Evolutionary conservation across 73 alveolate genomes (phyloP).

Genomic region (Effrenium voratum): DNA sequence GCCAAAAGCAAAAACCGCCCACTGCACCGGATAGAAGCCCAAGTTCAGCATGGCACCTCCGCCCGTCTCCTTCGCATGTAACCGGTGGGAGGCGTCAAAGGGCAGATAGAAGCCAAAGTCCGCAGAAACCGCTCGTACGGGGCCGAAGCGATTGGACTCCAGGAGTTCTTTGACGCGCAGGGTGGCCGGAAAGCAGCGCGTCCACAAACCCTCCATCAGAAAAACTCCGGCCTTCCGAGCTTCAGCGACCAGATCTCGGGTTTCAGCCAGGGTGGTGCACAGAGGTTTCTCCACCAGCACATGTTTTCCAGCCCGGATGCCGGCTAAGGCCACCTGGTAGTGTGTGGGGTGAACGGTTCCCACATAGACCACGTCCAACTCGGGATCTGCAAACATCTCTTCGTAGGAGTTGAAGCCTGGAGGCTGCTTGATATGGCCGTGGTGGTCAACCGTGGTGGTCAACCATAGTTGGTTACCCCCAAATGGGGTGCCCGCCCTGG

Average conservation of each 20-base stretch:
- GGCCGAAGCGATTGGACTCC: slow-evolving; percentile 7
- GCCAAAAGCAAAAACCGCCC: slow-evolving; percentile 25
- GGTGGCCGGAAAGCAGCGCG: slow-evolving; percentile 16
- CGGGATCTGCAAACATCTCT: slow-evolving; percentile 41
- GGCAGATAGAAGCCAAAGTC: slow-evolving; percentile 22
- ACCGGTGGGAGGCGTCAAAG: slow-evolving; percentile 19
- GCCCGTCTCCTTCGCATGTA: slow-evolving; percentile 1
- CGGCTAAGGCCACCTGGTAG: slow-evolving; percentile 3
- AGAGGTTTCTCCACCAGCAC: slow-evolving; percentile 33
- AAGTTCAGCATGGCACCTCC: slow-evolving; percentile 44
- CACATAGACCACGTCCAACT: slow-evolving; percentile 6
- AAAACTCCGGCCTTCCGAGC: slow-evolving; percentile 8
- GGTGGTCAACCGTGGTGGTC: too few species aligned
- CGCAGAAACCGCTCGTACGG: background rate
- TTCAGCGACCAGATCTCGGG: slow-evolving; percentile 12
- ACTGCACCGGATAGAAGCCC: slow-evolving; percentile 27
- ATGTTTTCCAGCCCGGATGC: slow-evolving; percentile 28
- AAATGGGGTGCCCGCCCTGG: too few species aligned
- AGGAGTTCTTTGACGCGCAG: background rate
- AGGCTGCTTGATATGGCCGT: background rate
- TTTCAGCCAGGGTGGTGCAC: slow-evolving; percentile 25
- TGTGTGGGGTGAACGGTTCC: slow-evolving; percentile 27
- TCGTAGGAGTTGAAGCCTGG: background rate
- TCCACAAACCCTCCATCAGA: slow-evolving; percentile 24
- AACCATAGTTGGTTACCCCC: too few species aligned